Conservation (phyloP, 2,329 filamentous ascomycete genomes). For the Remersonia thermophila region DNA sequence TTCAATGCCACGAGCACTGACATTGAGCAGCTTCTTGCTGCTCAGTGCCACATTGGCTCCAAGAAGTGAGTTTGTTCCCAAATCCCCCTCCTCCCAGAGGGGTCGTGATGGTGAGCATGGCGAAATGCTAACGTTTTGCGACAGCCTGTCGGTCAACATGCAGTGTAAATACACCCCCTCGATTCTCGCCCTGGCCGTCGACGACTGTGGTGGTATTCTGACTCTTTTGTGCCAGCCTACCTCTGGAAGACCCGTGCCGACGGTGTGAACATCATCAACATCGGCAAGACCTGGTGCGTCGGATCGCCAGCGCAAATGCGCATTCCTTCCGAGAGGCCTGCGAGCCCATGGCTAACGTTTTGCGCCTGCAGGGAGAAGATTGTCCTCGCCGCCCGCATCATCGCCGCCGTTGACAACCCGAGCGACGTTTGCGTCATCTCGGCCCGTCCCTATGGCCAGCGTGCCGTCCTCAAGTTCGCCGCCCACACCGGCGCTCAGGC, state of each 20-base stretch:
- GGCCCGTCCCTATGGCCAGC: conserved; percentile 97
- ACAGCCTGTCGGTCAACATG: conserved; percentile 83
- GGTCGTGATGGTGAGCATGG: background rate
- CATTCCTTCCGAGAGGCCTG: no score
- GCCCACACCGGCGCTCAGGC: conserved; percentile 94
- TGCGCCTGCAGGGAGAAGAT: conserved; percentile 82
- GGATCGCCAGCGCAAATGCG: conserved; percentile 1
- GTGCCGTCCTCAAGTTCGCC: conserved; percentile 99
- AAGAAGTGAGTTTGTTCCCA: conserved; percentile 70
- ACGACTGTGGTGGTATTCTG: background rate
- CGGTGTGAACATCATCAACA: conserved; percentile 97
- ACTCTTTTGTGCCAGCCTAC: conserved; percentile 43
- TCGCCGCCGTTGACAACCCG: conserved; percentile 98
- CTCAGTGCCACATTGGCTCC: conserved; percentile 90
- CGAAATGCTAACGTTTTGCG: conserved; percentile 4
- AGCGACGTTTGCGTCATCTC: conserved; percentile 99
- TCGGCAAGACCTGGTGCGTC: conserved; percentile 97
- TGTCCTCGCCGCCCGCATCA: conserved; percentile 95
- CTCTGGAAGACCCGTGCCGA: conserved; percentile 99
- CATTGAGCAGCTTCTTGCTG: conserved; percentile 98
- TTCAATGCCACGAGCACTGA: conserved; percentile 98
- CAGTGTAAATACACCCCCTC: conserved; percentile 17
- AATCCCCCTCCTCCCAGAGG: background rate
- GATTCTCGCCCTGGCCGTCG: conserved; percentile 1
- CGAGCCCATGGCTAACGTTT: background rate